These are phyloP conservation scores for Ascochyta koolunga DNA, from an alignment of 2,329 filamentous ascomycete genomes.

Conservation along the genomic window DNA sequence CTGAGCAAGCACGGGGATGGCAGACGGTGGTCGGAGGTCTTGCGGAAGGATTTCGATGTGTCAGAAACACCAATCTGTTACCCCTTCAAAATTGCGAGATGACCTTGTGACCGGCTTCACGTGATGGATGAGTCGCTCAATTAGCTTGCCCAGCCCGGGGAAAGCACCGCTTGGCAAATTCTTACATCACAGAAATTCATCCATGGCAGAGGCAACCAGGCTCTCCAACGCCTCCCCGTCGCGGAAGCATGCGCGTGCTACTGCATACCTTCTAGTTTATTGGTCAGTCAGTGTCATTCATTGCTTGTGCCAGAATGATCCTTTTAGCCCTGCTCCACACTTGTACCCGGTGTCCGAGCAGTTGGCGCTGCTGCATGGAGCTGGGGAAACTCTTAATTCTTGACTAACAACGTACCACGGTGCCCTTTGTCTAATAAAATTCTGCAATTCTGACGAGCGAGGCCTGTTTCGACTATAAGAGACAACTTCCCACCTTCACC, in stretches of 20 bases:
- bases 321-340: slow-evolving; percentile 30
- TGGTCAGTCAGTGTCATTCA: slow-evolving; percentile 30
- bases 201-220: slow-evolving; percentile 21
- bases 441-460: slow-evolving; percentile 26
- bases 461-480: slow-evolving; percentile 36
- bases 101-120: slow-evolving; percentile 26
- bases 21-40: slow-evolving; percentile 29
- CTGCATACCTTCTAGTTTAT: neutral
- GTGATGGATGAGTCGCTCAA: slow-evolving; percentile 24
- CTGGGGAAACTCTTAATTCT: slow-evolving; percentile 34
- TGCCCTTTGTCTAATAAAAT: slow-evolving; percentile 36
- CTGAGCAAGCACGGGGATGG: slow-evolving; percentile 31
- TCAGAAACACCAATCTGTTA: slow-evolving; percentile 37
- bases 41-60: slow-evolving; percentile 39
- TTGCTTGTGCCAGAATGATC: slow-evolving; percentile 26
- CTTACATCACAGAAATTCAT: slow-evolving; percentile 36
- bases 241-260: slow-evolving; percentile 29
- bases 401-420: slow-evolving; percentile 43
- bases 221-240: slow-evolving; percentile 28
- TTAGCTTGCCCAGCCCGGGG: slow-evolving; percentile 21
- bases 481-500: slow-evolving; percentile 13
- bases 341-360: slow-evolving; percentile 30
- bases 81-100: slow-evolving; percentile 22
- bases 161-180: slow-evolving; percentile 22
- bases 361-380: slow-evolving; percentile 33